Base-by-base conservation (phyloP, 1,139 yeast species). In the Geotrichum reessii region DNA sequence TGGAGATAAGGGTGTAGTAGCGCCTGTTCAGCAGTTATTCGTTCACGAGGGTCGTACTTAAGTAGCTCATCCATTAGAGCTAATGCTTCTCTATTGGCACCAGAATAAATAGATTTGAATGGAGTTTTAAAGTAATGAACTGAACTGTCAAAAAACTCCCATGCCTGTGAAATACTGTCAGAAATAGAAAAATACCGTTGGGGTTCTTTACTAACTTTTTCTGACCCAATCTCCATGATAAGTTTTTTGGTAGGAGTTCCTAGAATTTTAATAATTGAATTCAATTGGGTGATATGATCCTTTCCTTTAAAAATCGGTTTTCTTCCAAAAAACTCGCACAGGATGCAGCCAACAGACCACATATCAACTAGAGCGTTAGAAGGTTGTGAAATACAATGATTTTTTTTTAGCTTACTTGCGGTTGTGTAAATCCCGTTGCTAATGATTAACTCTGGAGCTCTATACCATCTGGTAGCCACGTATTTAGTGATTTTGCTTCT, bases 401-500 rank as follows among this genome's bases (percentile, higher is more conserved):
- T 49, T n/a, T 25, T 49, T 22, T n/a, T 44, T 1, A 25, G 25
- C 24, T 47, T 61, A 66, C 66, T 64, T 22, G 74, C 75, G 57
- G 73, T 72, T 0, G 77, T 73, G 59, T 76, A 78, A 58, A 73
- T 75, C 60, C 80, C 78, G 55, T 81, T 79, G 24, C 88, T 82
- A 60, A 91, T 75, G 62, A 91, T 83, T 58, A 92, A 77, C 69
- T 92, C 98, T 0, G 98, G 98, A 0, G 97, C 97, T 57, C 97
- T 76, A 69, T 92, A 92, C 97, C 97, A 92, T 62, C 98, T 76
- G 0, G 98, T 92, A 2, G 97, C 97, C 19, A 92, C 97, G 67
- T 91, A 91, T 65, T 85, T 85, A 3, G 97, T 91, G 53, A 88
- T 87, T 21, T 74, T 79, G 62, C 66, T 33, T 63, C 68, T 57